Conservation (phyloP, 139 green algal genomes). For the Eudorina sp. region DNA sequence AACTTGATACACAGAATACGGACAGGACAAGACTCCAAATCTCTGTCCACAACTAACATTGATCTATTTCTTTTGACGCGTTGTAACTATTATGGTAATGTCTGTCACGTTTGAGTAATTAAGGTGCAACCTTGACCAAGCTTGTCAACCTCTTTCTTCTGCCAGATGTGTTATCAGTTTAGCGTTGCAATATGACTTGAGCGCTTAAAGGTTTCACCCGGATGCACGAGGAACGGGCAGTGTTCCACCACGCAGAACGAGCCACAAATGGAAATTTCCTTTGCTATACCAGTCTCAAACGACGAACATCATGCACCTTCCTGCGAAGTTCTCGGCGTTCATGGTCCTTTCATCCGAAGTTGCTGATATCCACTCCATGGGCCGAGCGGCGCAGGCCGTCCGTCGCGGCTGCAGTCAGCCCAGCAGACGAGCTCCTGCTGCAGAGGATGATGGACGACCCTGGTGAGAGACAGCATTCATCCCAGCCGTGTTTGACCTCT, state of each 20-base stretch:
- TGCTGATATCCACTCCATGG: background rate
- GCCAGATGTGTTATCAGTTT: no score
- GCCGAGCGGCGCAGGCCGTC: background rate
- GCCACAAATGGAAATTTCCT: background rate
- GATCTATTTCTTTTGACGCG: no score
- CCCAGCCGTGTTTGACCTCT: no score
- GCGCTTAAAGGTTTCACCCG: background rate
- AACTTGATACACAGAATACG: no score
- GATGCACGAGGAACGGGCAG: slow-evolving; percentile 12
- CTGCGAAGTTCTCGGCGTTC: background rate
- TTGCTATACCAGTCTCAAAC: background rate
- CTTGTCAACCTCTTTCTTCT: no score
- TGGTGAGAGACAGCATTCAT: no score
- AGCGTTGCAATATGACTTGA: no score
- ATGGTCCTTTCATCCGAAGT: background rate
- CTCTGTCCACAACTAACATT: no score
- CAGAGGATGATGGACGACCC: slow-evolving; percentile 19
- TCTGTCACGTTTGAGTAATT: no score
- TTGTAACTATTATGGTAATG: no score
- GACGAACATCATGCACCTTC: background rate
- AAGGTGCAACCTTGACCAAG: no score
- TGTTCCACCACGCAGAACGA: background rate
- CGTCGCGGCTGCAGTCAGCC: background rate
- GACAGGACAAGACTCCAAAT: no score
- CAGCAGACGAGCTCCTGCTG: slow-evolving; percentile 3